Base-by-base conservation (phyloP, 805 yeast genomes). In the Nakazawaea sp. region DNA sequence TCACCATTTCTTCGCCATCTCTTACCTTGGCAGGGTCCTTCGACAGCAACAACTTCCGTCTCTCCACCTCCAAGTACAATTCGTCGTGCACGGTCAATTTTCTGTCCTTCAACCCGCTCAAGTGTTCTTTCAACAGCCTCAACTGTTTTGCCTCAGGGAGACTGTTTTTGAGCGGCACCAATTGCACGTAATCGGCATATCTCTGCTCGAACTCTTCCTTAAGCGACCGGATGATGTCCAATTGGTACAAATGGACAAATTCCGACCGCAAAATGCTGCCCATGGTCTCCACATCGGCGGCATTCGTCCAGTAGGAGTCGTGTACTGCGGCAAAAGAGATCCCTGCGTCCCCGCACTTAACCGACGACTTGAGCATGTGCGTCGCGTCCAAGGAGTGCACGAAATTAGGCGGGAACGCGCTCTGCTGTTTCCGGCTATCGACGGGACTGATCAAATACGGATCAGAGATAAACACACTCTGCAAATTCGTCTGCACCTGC, bases 231-330 rank as follows among this genome's bases (percentile, higher is more conserved):
- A 90, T 72, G 47, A 89, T 66, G 55, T 88, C 81, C 23, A 72
- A 79, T 43, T 72, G 72, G 55, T 90, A 97, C 39, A 90, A 64
- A 36, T 70, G 62, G 43, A 92, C 81, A 56, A 90, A 90, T 41
- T 84, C 79, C 26, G 82, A 79, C 52, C 98, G 72, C 45, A 92
- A 63, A 31, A 72, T 62, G 11, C 49, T 51, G 57, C 79, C 86
- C 92, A 90, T 80, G 3, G 52, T 53, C 42, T 78, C 80, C 29
- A 90, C 78, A 55, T 85, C 90, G 34, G 75, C 64, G 1, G 98
- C 97, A 55, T 92, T 97, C 0, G 97, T 88, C 98, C 98, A 90
- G 57, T 85, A 90, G 1, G 97, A 90, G 56, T 90, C 98, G 59
- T 90, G 98, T 18, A 90, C 98, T 1, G 97, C 78, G 0, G 97